Evolutionary conservation across 2,329 filamentous ascomycete genomes (phyloP), one percentile per base, ranked within the genome.

Genomic region (Aspergillus sp.): DNA sequence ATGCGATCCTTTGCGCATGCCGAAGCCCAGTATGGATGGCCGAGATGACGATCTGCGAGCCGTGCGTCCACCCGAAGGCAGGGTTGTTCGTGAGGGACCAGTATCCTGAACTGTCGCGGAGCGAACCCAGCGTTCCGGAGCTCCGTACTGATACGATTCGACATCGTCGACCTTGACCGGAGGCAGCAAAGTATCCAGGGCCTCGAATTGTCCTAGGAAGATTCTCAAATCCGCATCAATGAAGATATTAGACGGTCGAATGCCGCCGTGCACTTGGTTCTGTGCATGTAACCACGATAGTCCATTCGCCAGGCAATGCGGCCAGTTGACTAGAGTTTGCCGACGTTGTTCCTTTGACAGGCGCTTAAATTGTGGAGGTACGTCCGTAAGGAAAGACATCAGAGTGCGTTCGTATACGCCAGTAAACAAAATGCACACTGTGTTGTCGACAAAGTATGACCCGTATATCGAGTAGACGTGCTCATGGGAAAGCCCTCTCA

Each of bases 211-310:
- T 52, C 84, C 83, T 42, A 88, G 81, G 11, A 80, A 83, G 54
- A 88, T 83, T 12, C 76, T 74, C 63, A 84, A 85, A 31, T 79
- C 73, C n/a, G 79, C 74, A 60, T 86, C 82, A 57, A 88, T 76
- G 36, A 86, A 75, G 47, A 88, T 82, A 61, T 86, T 87, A 2
- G 84, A 85, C 1, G 85, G 86, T 16, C 82, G 78, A 59, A 88
- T 86, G 2, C 80, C 79, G 26, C 82, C 81, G 65, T 88, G 85
- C 12, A 76, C 76, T 29, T 82, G 79, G 2, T 82, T 83, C 31
- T 81, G 81, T 10, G 79, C 77, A 66, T 88, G 85, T 1, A 87
- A 72, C 65, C 81, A 85, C 6, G 83, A 79, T 20, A 87, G 63
- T 2, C 82, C 84, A 63, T 84, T 83, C 2, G 80, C 77, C 9